Conservation (phyloP, 768 basidiomycete genomes). For the Tylopilus sp. region DNA sequence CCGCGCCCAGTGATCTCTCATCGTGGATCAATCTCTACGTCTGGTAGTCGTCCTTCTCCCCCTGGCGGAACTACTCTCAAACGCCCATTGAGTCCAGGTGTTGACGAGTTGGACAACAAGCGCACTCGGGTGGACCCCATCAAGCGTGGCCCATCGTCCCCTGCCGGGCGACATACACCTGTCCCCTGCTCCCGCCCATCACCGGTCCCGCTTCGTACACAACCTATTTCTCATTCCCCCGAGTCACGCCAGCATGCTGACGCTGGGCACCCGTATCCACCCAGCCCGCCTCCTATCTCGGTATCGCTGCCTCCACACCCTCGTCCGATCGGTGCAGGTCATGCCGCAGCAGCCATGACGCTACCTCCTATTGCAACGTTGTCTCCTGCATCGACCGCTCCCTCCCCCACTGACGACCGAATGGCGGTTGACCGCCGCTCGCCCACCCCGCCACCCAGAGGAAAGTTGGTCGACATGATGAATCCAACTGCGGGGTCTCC, state of each 20-base stretch:
- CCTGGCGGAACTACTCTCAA: slow-evolving; percentile 52
- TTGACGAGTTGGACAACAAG: slow-evolving; percentile 61
- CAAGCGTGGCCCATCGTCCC: slow-evolving; percentile 53
- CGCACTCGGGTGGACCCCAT: slow-evolving; percentile 56
- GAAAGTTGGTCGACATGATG: slow-evolving; percentile 52
- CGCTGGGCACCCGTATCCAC: slow-evolving; percentile 36
- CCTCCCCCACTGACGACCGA: slow-evolving; percentile 46
- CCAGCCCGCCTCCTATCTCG: slow-evolving; percentile 52
- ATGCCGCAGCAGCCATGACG: slow-evolving; percentile 44
- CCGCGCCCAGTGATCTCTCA: slow-evolving; percentile 49
- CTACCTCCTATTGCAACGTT: slow-evolving; percentile 71
- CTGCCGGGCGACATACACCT: slow-evolving; percentile 52
- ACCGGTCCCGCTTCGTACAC: slow-evolving; percentile 70
- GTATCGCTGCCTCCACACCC: slow-evolving; percentile 71
- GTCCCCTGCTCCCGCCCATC: slow-evolving; percentile 62
- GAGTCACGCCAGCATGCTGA: slow-evolving; percentile 51
- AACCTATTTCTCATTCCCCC: slow-evolving; percentile 66
- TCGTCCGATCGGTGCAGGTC: slow-evolving; percentile 59
- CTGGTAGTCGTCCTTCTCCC: slow-evolving; percentile 62
- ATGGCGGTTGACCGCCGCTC: slow-evolving; percentile 41
- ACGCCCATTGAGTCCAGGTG: slow-evolving; percentile 64
- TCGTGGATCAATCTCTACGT: slow-evolving; percentile 66
- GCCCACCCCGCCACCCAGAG: slow-evolving; percentile 46
- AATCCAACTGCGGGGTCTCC: slow-evolving; percentile 50
- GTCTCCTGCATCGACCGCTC: slow-evolving; percentile 55